Evolutionary conservation across 1,139 yeast species (phyloP), one percentile per base, ranked within the genome.

Genomic region (Debaryomyces psychrophilus): DNA sequence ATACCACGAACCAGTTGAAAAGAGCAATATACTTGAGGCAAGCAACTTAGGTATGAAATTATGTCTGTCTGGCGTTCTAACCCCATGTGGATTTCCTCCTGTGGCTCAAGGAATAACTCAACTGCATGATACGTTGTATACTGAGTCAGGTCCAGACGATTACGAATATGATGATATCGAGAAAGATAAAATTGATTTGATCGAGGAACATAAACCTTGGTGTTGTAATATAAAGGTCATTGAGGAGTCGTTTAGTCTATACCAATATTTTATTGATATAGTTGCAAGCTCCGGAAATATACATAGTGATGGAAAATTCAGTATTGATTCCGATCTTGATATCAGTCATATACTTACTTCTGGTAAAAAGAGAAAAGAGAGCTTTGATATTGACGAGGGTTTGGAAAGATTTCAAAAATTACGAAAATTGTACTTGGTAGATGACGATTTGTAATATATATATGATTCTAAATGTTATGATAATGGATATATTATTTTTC

Each of bases 171-270:
- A 45, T 11, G 53, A 44, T n/a, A 60, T 55, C 8, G 61, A 56
- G n/a, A 59, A 57, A 4, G 55, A 52, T 2, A 44, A 39, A 8
- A 53, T 68, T 15, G 64, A 69, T 46, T 59, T 69, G 1, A 44
- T 49, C 4, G 43, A 45, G 0, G 69, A 69, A 23, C 79, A 74
- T 51, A 69, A 71, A 43, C 49, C 49, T 1, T 74, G 77, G 77
- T 74, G 79, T 54, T 54, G 65, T 40, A 54, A 54, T 26, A 44
- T 50, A 7, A 51, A 49, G 39, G 43, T 48, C 26, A 53, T 62
- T 49, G 58, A 50, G 5, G 57, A 46, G 12, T 49, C 44, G 7
- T 28, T 26, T 14, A 26, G 54, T 1, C 52, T 52, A 17, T 47
- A 49, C 15, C 57, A 60, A 9, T 72, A 72, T 51, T 55, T 70